Evolutionary conservation across 305 asterid species (phyloP).

Genomic region (Solanum chacoense): DNA sequence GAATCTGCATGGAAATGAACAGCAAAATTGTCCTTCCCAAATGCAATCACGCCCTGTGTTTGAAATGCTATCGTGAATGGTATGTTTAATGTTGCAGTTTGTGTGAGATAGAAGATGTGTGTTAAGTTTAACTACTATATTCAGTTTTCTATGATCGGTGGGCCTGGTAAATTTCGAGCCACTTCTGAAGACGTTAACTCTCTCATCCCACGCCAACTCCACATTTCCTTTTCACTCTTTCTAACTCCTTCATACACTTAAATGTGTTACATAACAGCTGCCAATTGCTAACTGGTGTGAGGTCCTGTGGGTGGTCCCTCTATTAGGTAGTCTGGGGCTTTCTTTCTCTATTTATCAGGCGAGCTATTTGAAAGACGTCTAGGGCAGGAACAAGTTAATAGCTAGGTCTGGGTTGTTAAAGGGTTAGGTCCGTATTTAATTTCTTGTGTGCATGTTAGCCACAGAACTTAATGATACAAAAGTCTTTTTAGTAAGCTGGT

Average conservation of each 20-base stretch:
- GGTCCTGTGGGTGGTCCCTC: neutral
- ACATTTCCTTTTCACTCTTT: neutral
- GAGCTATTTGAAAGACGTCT: neutral
- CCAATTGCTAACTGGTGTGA: neutral
- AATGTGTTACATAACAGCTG: neutral
- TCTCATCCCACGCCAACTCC: neutral
- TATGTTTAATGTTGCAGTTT: conserved; percentile 14
- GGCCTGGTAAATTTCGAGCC: too few relatives aligned
- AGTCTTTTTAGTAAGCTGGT: neutral
- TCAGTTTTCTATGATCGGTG: neutral
- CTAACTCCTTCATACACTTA: neutral
- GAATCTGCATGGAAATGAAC: conserved; percentile 88
- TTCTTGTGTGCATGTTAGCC: neutral
- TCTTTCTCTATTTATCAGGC: neutral
- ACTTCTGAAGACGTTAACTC: neutral
- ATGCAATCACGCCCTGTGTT: conserved; percentile 83
- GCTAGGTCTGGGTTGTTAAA: neutral
- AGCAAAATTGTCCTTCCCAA: conserved; percentile 87
- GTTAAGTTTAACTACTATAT: neutral
- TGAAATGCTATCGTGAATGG: conserved; percentile 96
- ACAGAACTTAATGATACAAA: neutral
- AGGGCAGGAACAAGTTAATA: neutral
- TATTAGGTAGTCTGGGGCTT: neutral
- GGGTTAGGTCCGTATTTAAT: neutral
- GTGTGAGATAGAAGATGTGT: neutral